Conservation (phyloP, 352 stramenopile species). For the Albugo laibachii region DNA sequence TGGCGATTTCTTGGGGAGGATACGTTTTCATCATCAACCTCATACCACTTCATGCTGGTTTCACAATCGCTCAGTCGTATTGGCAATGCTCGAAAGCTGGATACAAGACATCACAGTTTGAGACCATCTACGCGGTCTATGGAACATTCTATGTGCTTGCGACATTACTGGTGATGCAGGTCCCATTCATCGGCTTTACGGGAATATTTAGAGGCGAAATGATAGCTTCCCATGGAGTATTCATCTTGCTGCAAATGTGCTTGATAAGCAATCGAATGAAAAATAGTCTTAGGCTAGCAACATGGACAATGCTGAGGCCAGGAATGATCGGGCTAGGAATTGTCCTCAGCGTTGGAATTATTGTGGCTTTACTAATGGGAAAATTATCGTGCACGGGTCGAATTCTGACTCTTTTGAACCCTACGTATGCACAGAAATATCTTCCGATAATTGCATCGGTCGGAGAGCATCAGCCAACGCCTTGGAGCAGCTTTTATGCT, state of each 20-base stretch:
- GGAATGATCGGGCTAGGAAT: slow-evolving; percentile 8
- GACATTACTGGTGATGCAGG: slow-evolving; percentile 89
- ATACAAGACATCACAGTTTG: slow-evolving; percentile 65
- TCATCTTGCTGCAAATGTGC: slow-evolving; percentile 69
- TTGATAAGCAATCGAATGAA: slow-evolving; percentile 1
- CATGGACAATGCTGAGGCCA: neutral
- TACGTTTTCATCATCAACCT: slow-evolving; percentile 99
- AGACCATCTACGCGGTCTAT: slow-evolving; percentile 93
- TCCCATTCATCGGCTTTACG: slow-evolving; percentile 97
- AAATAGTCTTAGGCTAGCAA: neutral
- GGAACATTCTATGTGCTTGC: slow-evolving; percentile 95
- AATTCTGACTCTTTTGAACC: slow-evolving; percentile 82
- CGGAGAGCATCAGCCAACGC: slow-evolving; percentile 85
- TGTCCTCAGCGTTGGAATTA: slow-evolving; percentile 15
- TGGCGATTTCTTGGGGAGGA: slow-evolving; percentile 92
- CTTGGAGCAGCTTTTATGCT: slow-evolving; percentile 84
- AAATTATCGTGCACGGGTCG: slow-evolving; percentile 83
- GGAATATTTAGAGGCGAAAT: slow-evolving; percentile 76
- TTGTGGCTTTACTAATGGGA: slow-evolving; percentile 36
- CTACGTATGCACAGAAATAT: slow-evolving; percentile 88
- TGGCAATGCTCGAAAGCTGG: too few relatives aligned
- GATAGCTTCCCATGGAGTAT: slow-evolving; percentile 77
- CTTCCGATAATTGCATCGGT: slow-evolving; percentile 92
- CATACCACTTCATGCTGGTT: slow-evolving; percentile 88
- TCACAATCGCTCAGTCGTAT: slow-evolving; percentile 45